Evolutionary conservation across 2,329 filamentous ascomycete species (phyloP).

Genomic region (Fusarium abutilonis): DNA sequence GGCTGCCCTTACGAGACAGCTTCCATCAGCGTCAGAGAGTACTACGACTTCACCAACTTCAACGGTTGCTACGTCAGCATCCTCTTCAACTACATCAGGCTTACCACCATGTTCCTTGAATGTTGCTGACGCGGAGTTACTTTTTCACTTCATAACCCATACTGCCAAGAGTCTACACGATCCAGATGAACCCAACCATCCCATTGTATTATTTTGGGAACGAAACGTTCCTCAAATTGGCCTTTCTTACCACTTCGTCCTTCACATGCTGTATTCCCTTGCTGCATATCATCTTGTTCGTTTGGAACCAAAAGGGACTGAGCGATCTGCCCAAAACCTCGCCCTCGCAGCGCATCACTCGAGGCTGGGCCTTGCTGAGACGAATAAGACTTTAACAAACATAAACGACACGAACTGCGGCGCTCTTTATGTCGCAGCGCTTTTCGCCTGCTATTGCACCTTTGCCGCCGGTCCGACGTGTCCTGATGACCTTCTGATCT

Average conservation of each 20-base stretch:
- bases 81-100: conserved; percentile 38
- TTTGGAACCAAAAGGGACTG: conserved; percentile 32
- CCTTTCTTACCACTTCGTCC: conserved; percentile 44
- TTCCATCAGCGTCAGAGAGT: conserved; percentile 34
- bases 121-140: conserved; percentile 45
- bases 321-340: conserved; percentile 32
- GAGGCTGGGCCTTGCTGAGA: conserved; percentile 41
- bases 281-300: conserved; percentile 44
- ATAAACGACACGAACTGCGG: conserved; percentile 45
- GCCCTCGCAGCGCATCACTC: conserved; percentile 42
- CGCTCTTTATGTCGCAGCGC: conserved; percentile 45
- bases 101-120: conserved; percentile 40
- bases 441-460: conserved; percentile 46
- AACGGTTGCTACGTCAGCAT: conserved; percentile 35
- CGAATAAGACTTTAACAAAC: conserved; percentile 40
- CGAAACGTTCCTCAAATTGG: conserved; percentile 46
- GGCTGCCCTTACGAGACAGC: conserved; percentile 40
- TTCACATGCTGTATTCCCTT: conserved; percentile 46
- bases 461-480: conserved; percentile 47
- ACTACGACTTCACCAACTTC: conserved; percentile 40
- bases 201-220: conserved; percentile 44
- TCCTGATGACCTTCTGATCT: conserved; percentile 45
- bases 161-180: conserved; percentile 42
- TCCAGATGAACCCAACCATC: conserved; percentile 27
- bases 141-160: conserved; percentile 44